phyloP scores from a whole-genome alignment of 2,329 filamentous ascomycete species.

The Truncatella angustata region DNA sequence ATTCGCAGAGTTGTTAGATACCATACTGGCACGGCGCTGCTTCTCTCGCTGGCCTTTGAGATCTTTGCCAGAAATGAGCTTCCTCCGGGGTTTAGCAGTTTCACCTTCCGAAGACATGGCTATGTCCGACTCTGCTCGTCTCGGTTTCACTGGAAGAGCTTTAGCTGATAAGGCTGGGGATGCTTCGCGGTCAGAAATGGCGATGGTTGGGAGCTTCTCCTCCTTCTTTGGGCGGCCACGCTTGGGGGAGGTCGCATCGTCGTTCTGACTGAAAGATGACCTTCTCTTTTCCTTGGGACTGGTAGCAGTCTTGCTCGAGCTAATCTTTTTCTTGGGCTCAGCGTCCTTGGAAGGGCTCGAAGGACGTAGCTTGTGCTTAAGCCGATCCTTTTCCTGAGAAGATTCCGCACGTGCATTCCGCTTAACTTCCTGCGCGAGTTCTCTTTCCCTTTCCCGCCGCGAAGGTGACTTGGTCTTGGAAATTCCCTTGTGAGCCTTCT shows the following conservation, averaged over 20 bases:
- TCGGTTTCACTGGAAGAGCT: slow-evolving; percentile 43
- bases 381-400: slow-evolving; percentile 39
- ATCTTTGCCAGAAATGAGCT: slow-evolving; percentile 63
- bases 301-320: slow-evolving; percentile 31
- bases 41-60: slow-evolving; percentile 58
- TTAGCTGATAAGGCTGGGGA: slow-evolving; percentile 47
- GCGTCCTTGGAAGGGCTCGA: slow-evolving; percentile 48
- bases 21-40: slow-evolving; percentile 57
- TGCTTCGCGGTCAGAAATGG: slow-evolving; percentile 51
- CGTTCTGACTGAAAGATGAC: slow-evolving; percentile 41
- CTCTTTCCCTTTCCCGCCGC: slow-evolving; percentile 38
- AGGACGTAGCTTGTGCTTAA: slow-evolving; percentile 41
- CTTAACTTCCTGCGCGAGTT: slow-evolving; percentile 41
- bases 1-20: slow-evolving; percentile 53
- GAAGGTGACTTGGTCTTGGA: slow-evolving; percentile 51
- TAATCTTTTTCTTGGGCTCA: slow-evolving; percentile 43
- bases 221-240: slow-evolving; percentile 57
- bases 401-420: slow-evolving; percentile 41
- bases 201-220: slow-evolving; percentile 44
- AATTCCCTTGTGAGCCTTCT: slow-evolving; percentile 47
- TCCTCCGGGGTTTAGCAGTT: slow-evolving; percentile 57
- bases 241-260: slow-evolving; percentile 48
- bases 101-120: slow-evolving; percentile 56
- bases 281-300: slow-evolving; percentile 51
- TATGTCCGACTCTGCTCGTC: slow-evolving; percentile 54